Base-by-base conservation (phyloP, 1,284 basidiomycete species). In the Neolentinus lepideus region DNA sequence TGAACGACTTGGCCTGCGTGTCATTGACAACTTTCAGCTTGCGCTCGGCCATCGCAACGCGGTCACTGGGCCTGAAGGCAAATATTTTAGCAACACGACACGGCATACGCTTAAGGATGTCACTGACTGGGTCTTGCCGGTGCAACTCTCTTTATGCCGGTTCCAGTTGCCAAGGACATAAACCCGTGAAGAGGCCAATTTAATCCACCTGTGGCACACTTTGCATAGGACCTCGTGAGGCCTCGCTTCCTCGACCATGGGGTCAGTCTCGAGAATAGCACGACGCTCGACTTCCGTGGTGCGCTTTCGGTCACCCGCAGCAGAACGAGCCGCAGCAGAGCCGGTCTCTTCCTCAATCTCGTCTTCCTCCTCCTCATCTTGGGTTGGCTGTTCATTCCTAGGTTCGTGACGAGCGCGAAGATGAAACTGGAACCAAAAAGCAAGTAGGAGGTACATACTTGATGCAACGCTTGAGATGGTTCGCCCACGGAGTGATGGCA, bases 21-120 rank as follows among this genome's bases (percentile, higher is more conserved):
- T 88, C 85, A 58, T 85, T 86, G 29, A 84, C 72, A 56, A 87
- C 66, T 54, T 71, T 67, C 43, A 85, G 65, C 67, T 79, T 83
- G 56, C 84, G 73, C 60, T 84, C 79, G 14, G 81, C 77, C 10
- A 78, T 76, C 10, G 82, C 77, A 27, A 85, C 78, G 47, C 80
- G 75, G 54, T 74, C 77, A 57, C 75, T 77, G 2, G 80, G 82
- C 53, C 79, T 81, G 54, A 59, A 26, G 16, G 22, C 52, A 6
- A 4, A 29, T 3, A 54, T 45, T 11, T 12, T 11, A 24, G 26
- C 6, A 4, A 22, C 9, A n/a, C 25, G 10, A 21, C 11, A 51
- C 22, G 3, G 33, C 24, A 45, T 22, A 24, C 24, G 22, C 3
- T 16, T n/a, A 54, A 26, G 22, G 36, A 46, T 38, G 16, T 6